Evolutionary conservation across 495 filamentous ascomycete species (phyloP), one percentile per base, ranked within the genome.

Genomic region (Neurospora sp.): DNA sequence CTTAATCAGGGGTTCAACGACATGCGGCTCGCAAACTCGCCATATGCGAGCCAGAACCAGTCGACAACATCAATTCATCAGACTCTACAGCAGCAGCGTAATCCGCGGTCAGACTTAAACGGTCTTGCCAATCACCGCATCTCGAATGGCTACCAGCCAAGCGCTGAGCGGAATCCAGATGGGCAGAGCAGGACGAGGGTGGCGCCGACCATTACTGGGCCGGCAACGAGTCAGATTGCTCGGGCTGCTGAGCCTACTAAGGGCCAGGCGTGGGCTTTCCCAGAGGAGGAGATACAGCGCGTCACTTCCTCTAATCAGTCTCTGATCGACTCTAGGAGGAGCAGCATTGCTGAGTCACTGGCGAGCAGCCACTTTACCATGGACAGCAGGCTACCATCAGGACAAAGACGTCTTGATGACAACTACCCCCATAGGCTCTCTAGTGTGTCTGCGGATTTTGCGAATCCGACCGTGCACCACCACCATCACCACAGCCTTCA

Each of bases 401-500:
- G 91, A 23, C 92, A 94, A 76, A 88, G 92, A n/a, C 82, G 86
- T 10, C 79, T 90, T 27, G 88, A 90, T 41, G 89, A 89, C 70
- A 88, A 88, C 74, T 77, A 78, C 16, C 37, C 69, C 72, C 83
- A 83, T 27, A 78, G 78, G 37, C 37, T 81, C 59, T 79, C 79
- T 4, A 76, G 70, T 46, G 78, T 77, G 31, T 83, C 79, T 18
- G 71, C 72, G 70, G 79, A 82, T 18, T 84, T 80, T 44, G 80
- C 84, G 71, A 66, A 66, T 37, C 54, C 54, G 27, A 83, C 82
- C 0, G 80, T 90, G 66, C 92, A 94, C 75, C 92, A 94, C 77
- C 92, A 94, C 73, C 92, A 94, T 74, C 92, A 94, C 77, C 92
- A 94, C 73, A 87, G 87, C 0, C 83, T 94, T n/a, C 91, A 93